Conservation (phyloP, 768 basidiomycete species). For the Tulasnella sp. region DNA sequence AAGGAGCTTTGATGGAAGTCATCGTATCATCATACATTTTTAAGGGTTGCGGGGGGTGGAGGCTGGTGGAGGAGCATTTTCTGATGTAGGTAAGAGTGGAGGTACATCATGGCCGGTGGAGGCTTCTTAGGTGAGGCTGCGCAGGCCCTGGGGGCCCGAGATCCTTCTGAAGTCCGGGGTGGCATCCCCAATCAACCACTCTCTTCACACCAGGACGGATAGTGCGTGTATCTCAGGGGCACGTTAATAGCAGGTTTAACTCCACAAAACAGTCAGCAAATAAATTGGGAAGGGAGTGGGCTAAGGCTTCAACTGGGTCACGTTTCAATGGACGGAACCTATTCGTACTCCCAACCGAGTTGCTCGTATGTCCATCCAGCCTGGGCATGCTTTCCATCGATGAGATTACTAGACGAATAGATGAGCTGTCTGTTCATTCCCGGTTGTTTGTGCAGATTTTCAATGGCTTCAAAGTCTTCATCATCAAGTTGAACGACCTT, state of each 20-base stretch:
- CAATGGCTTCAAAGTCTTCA: slow-evolving; percentile 21
- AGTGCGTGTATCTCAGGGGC: too few relatives aligned
- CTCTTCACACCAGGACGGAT: too few relatives aligned
- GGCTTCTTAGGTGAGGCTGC: not conserved
- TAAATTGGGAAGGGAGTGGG: not conserved
- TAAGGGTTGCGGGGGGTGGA: not conserved
- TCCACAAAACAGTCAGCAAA: too few relatives aligned
- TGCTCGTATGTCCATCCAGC: slow-evolving; percentile 20
- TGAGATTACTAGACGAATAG: not conserved
- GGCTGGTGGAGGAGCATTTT: not conserved
- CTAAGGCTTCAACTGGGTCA: not conserved
- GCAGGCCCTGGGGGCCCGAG: not conserved
- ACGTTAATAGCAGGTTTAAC: too few relatives aligned
- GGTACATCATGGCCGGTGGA: not conserved
- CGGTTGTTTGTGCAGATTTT: slow-evolving; percentile 11
- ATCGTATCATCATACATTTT: not conserved
- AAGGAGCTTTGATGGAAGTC: not conserved
- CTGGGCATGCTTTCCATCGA: not conserved
- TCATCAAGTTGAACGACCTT: slow-evolving; percentile 14
- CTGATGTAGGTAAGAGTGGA: not conserved
- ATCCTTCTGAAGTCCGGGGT: not conserved
- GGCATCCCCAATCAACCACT: not conserved
- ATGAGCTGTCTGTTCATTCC: slow-evolving; percentile 26
- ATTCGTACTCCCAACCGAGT: slow-evolving; percentile 17
- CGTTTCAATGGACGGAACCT: not conserved